Percentiles rank a stretch among this genome's conserved stretches.
Evolutionary conservation across 2,329 filamentous ascomycete genomes (phyloP).

Genomic region (Periconia sp.): DNA sequence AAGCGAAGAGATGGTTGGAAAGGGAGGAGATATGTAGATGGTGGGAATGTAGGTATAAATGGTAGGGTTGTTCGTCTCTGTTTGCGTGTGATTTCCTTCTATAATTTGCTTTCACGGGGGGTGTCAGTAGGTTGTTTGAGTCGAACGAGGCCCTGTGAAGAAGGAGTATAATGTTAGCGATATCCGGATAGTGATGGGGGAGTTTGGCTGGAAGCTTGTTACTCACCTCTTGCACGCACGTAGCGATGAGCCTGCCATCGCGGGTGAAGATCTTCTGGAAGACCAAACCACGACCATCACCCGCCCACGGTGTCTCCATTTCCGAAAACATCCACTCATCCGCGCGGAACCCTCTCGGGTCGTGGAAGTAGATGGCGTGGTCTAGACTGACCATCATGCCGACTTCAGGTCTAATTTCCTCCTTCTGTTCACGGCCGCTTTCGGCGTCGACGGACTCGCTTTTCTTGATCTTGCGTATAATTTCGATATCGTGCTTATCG

Average conservation of each 20-base stretch:
- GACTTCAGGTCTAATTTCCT: conserved; percentile 57
- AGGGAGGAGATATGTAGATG: too few relatives aligned
- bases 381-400: conserved; percentile 88
- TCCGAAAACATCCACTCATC: conserved; percentile 78
- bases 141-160: conserved; percentile 16
- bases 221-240: conserved; percentile 74
- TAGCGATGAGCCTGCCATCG: conserved; percentile 74
- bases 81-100: not conserved
- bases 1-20: too few relatives aligned
- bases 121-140: conserved; percentile 13
- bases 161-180: not conserved
- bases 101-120: conserved; percentile 15
- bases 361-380: conserved; percentile 63
- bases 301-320: conserved; percentile 79
- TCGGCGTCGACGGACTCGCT: conserved; percentile 29
- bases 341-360: conserved; percentile 51
- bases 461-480: conserved; percentile 37
- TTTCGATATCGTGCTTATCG: conserved; percentile 55
- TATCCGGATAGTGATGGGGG: not conserved
- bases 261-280: conserved; percentile 71
- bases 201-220: not conserved
- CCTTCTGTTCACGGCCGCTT: conserved; percentile 45
- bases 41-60: too few relatives aligned
- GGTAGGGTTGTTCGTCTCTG: too few relatives aligned
- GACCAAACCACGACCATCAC: conserved; percentile 75